Base-by-base conservation (phyloP, 2,329 filamentous ascomycete species). In the Colletotrichum sp. region DNA sequence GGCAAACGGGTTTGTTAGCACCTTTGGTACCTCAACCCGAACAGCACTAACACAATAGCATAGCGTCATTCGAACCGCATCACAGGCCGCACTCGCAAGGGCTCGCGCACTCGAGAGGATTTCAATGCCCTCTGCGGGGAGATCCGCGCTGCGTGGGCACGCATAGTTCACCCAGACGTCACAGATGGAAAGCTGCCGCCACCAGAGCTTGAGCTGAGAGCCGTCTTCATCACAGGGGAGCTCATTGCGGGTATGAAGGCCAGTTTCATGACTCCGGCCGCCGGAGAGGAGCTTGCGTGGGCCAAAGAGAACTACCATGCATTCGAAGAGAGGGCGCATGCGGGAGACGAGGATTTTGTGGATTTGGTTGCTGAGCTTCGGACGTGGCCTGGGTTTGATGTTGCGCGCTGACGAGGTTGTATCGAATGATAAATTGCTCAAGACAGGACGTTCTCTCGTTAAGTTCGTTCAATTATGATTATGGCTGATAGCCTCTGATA, bases 1-100 rank as follows among this genome's bases (percentile, higher is more conserved):
- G 56, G 24, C 5, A 61, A 32, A 32, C 56, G 56, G 26, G 56
- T 34, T 30, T n/a, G 26, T 30, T 3, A 5, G 3, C 16, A 0
- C 8, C 6, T 36, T 36, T 0, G n/a, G 9, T 28, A 0, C 13
- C 14, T 0, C 4, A 13, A 13, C 9, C 56, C 18, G 3, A 14
- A 3, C 26, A 28, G 0, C 16, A 61, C 4, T 61, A n/a, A 61
- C 16, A 21, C 26, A 10, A 8, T 13, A 5, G 4, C 4, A 34
- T 0, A 61, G 58, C 30, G 24, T 3, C 28, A 34, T 21, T 61
- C 58, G 10, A 34, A 61, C 28, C 58, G 58, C 30, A 61, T 61
- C 58, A 32, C 32, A 16, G 58, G 58, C 14, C 58, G 58, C 28
- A 32, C 32, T 0, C 58, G 26, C 7, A 4, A 3, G 7, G 58